Percentiles rank a stretch among this genome's conserved stretches.
Conservation (phyloP, 2,329 filamentous ascomycete genomes). For the Pseudovirgaria hyperparasitica region DNA sequence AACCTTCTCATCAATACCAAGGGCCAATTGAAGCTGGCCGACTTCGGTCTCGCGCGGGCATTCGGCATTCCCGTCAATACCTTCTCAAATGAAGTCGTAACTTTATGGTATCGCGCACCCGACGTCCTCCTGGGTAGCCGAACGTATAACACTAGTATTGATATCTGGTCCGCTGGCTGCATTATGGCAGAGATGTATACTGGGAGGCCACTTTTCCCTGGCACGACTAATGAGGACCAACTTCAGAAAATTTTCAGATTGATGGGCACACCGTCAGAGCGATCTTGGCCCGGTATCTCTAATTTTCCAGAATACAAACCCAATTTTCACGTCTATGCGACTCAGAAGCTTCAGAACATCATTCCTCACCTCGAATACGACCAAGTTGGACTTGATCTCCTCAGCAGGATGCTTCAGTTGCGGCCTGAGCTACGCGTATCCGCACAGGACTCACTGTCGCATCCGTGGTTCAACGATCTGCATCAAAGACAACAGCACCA, state of each 20-base stretch:
- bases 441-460: constrained; percentile 72
- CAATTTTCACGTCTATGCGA: constrained; percentile 87
- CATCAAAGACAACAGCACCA: constrained; percentile 35
- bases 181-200: constrained; percentile 99
- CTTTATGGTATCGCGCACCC: constrained; percentile 92
- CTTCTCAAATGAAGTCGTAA: constrained; percentile 96
- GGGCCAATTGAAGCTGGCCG: constrained; percentile 80
- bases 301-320: constrained; percentile 96
- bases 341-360: constrained; percentile 77
- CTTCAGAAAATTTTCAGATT: constrained; percentile 94
- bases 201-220: constrained; percentile 85
- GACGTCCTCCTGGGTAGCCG: constrained; percentile 87
- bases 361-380: constrained; percentile 91
- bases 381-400: constrained; percentile 68
- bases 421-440: constrained; percentile 84
- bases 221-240: constrained; percentile 97
- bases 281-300: constrained; percentile 89
- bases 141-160: constrained; percentile 99
- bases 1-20: constrained; percentile 92
- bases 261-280: constrained; percentile 94
- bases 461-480: constrained; percentile 83
- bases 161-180: constrained; percentile 97
- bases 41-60: constrained; percentile 86
- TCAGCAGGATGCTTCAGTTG: constrained; percentile 84
- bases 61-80: constrained; percentile 98